Evolutionary conservation across 1,284 basidiomycete species (phyloP).

Genomic region (Irpex lacteus): DNA sequence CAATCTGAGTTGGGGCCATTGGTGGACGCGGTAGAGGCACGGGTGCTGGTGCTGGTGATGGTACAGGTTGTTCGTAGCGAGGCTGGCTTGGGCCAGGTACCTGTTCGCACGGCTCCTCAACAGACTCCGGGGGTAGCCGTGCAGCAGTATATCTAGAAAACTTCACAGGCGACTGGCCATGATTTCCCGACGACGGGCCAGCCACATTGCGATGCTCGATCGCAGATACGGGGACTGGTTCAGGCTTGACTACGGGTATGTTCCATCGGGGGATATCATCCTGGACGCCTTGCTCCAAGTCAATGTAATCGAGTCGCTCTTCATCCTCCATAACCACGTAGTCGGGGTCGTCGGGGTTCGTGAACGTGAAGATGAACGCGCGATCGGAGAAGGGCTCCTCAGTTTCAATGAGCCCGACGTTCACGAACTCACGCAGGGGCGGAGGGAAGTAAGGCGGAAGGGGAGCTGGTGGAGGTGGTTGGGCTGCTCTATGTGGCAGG

Average conservation of each 20-base stretch:
- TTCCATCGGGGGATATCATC: no score
- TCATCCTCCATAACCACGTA: slow-evolving; percentile 17
- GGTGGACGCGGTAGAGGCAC: neutral
- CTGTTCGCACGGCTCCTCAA: neutral
- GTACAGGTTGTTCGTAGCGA: neutral
- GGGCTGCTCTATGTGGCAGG: neutral
- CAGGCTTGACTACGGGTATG: neutral
- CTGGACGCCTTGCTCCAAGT: neutral
- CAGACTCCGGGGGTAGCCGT: neutral
- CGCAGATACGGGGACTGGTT: neutral
- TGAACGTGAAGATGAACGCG: slow-evolving; percentile 27
- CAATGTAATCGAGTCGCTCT: slow-evolving; percentile 13
- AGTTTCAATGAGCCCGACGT: slow-evolving; percentile 11
- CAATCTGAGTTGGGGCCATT: neutral
- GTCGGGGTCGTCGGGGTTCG: slow-evolving; percentile 28
- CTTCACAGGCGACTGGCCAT: neutral
- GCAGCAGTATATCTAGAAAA: neutral
- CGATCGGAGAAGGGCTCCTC: slow-evolving; percentile 14
- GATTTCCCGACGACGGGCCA: neutral
- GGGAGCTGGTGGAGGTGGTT: neutral
- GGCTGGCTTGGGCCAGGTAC: neutral
- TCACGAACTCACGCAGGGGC: slow-evolving; percentile 7
- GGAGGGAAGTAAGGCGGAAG: neutral
- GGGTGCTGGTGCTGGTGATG: neutral
- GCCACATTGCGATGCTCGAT: neutral